These are phyloP conservation scores for Stagonosporopsis vannaccii DNA, from an alignment of 2,329 filamentous ascomycete species.

Conservation along the genomic window DNA sequence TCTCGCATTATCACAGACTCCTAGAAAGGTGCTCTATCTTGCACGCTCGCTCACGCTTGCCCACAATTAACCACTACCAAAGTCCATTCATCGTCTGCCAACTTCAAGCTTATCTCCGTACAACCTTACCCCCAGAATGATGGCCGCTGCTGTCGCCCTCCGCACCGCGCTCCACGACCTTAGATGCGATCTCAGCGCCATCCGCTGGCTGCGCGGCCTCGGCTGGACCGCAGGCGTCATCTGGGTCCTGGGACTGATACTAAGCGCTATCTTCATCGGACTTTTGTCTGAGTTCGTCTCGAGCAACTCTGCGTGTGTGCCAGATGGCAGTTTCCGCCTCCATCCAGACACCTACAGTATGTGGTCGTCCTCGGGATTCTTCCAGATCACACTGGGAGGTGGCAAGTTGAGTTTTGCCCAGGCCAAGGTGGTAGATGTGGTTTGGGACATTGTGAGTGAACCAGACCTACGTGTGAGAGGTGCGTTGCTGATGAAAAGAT, in stretches of 20 bases:
- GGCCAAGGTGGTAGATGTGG: slow-evolving; percentile 28
- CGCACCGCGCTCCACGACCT: not conserved
- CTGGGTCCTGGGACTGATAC: not conserved
- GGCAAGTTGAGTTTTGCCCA: slow-evolving; percentile 22
- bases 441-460: slow-evolving; percentile 27
- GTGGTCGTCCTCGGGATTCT: slow-evolving; percentile 23
- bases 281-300: not conserved
- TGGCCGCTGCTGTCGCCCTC: no score
- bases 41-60: no score
- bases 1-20: no score
- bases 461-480: not conserved
- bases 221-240: not conserved
- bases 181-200: not conserved
- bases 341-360: slow-evolving; percentile 12
- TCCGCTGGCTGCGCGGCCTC: not conserved
- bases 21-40: no score
- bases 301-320: not conserved
- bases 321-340: slow-evolving; percentile 11
- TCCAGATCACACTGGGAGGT: slow-evolving; percentile 25
- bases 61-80: no score
- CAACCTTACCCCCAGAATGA: no score
- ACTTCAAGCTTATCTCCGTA: no score
- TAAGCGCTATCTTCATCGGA: not conserved
- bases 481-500: not conserved
- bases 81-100: no score